These are phyloP conservation scores for Chytridiales sp. DNA, from an alignment of 371 early-diverging fungal genomes.

Conservation along the genomic window DNA sequence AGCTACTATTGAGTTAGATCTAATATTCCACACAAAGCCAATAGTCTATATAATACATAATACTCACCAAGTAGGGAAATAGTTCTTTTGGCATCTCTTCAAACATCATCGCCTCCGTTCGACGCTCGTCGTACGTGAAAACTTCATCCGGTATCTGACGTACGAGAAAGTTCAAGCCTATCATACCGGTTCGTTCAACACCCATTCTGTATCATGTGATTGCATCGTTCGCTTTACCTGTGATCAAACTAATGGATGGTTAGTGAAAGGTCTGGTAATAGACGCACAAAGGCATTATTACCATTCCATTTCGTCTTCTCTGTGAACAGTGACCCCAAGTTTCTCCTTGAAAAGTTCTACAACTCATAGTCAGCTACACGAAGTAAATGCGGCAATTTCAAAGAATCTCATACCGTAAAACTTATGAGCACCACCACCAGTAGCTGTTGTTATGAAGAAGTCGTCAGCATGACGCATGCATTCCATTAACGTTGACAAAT, in stretches of 20 bases:
- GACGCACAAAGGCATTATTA: not conserved
- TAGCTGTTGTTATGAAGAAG: conserved; percentile 56
- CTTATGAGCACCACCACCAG: conserved; percentile 85
- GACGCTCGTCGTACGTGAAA: conserved; percentile 78
- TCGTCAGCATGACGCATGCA: conserved; percentile 17
- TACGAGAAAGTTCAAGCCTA: conserved; percentile 87
- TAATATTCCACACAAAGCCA: not conserved
- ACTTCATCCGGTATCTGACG: conserved; percentile 92
- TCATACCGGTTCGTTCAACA: too few species aligned
- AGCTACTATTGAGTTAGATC: conserved; percentile 40
- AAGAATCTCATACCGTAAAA: conserved; percentile 39
- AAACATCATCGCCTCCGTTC: conserved; percentile 76
- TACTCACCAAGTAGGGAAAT: conserved; percentile 77
- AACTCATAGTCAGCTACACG: not conserved
- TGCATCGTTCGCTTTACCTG: conserved; percentile 49
- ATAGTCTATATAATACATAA: not conserved
- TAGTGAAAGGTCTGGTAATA: not conserved
- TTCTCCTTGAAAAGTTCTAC: conserved; percentile 58
- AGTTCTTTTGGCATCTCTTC: conserved; percentile 69
- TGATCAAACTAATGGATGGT: conserved; percentile 51
- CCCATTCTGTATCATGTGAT: conserved; percentile 52
- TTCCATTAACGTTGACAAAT: not conserved
- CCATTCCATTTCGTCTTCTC: conserved; percentile 88
- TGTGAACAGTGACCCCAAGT: conserved; percentile 70
- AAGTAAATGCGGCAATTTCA: not conserved